Base-by-base conservation (phyloP, 768 basidiomycete genomes). In the Hortiboletus campestris region DNA sequence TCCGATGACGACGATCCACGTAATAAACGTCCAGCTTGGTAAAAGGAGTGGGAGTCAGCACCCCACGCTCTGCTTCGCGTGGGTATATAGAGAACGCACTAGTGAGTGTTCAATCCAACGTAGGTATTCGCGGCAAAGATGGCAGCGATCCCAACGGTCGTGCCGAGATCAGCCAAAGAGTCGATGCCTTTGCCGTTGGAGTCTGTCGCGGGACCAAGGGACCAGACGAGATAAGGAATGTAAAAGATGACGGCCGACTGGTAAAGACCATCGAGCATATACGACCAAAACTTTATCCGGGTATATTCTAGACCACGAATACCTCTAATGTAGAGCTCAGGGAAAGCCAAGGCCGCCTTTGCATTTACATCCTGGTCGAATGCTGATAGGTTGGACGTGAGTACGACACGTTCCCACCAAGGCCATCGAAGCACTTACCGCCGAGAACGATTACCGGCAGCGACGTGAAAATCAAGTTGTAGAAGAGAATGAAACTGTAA, bases 351-450 rank as follows among this genome's bases (percentile, higher is more conserved):
- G 0, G 91, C 91, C 0, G 91, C 93, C 69, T 85, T 83, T 19
- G 91, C 88, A 67, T 94, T 92, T 64, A 96, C 79, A 70, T 98
- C 96, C 74, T 98, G 94, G 72, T 98, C 96, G 68, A 97, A 96
- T 20, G 94, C 91, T 53, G 51, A 34, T 54, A 44, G 19, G 46
- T 39, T 41, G 43, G 34, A 46, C 46, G 61, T 66, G 25, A 62
- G 22, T 31, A 22, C 16, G 20, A 47, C 49, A 41, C 19, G 7
- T 35, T 48, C 29, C 34, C 41, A 38, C 25, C 35, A 17, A 20
- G n/a, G 29, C 46, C 16, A 25, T 51, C 34, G 42, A 57, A 46
- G 32, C 51, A 20, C 81, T 51, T 68, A 93, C 91, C 89, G 72
- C 96, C 96, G 55, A 98, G 81, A 42, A 87, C 80, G 47, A 92